Evolutionary conservation across 169 alveolate genomes (phyloP).

Genomic region (Ichthyophthirius multifiliis): DNA sequence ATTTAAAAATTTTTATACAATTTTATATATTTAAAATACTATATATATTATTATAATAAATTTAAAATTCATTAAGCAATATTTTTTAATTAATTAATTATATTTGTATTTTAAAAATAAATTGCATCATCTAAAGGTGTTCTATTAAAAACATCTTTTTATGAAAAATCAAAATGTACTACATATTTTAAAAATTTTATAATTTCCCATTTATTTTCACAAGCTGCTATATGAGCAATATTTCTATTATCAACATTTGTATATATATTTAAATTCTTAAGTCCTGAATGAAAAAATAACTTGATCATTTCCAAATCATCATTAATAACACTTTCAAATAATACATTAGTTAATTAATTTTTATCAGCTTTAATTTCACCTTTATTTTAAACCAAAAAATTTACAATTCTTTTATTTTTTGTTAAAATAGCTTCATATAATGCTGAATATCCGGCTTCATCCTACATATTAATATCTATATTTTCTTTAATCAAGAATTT

Average conservation of each 20-base stretch:
- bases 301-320: constrained; percentile 15
- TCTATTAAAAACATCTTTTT: constrained; percentile 28
- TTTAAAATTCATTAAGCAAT: too few relatives aligned
- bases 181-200: constrained; percentile 15
- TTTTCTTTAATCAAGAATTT: constrained; percentile 39
- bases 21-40: too few relatives aligned
- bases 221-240: constrained; percentile 29
- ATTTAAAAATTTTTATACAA: too few relatives aligned
- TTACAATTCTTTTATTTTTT: constrained; percentile 26
- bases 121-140: constrained; percentile 30
- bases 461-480: constrained; percentile 41
- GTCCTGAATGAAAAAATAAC: constrained; percentile 21
- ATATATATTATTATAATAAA: too few relatives aligned
- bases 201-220: not conserved
- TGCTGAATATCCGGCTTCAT: constrained; percentile 34
- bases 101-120: not conserved
- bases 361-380: constrained; percentile 32
- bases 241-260: constrained; percentile 27
- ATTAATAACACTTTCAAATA: not conserved
- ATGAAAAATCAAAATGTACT: constrained; percentile 28
- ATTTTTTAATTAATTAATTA: too few relatives aligned
- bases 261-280: constrained; percentile 25
- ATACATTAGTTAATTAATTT: not conserved
- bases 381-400: constrained; percentile 27
- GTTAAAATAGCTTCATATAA: constrained; percentile 41